These are phyloP conservation scores for Curvularia lunata DNA, from an alignment of 2,329 filamentous ascomycete species.

Conservation along the genomic window DNA sequence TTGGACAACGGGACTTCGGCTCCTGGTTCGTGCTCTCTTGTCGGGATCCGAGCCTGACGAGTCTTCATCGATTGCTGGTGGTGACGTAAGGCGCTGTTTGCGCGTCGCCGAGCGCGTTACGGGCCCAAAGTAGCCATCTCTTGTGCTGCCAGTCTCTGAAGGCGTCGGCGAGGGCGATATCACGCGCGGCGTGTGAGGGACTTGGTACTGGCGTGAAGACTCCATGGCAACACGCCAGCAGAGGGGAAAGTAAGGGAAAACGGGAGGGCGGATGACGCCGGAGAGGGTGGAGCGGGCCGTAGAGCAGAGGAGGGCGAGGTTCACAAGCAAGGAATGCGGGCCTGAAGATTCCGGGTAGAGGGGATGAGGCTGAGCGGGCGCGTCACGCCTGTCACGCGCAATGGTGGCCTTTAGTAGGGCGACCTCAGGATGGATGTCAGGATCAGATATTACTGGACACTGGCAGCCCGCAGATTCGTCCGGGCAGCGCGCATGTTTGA, in stretches of 20 bases:
- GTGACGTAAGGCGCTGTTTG: constrained; percentile 61
- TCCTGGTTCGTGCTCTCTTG: constrained; percentile 70
- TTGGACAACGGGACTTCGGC: constrained; percentile 68
- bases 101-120: constrained; percentile 76
- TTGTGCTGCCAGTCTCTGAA: constrained; percentile 53
- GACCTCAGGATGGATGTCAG: constrained; percentile 29
- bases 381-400: constrained; percentile 26
- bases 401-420: constrained; percentile 20
- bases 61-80: constrained; percentile 68
- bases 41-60: constrained; percentile 62
- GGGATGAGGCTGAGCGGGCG: constrained; percentile 26
- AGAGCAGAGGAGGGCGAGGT: constrained; percentile 37
- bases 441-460: constrained; percentile 23
- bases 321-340: constrained; percentile 27
- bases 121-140: constrained; percentile 72
- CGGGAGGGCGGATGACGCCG: constrained; percentile 63
- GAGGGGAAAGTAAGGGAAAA: constrained; percentile 64
- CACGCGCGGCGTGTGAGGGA: constrained; percentile 83
- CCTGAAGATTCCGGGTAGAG: constrained; percentile 17
- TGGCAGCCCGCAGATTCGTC: constrained; percentile 41
- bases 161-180: constrained; percentile 81
- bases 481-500: constrained; percentile 44
- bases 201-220: constrained; percentile 59
- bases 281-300: constrained; percentile 52
- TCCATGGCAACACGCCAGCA: constrained; percentile 51